These are phyloP conservation scores for Wickerhamiella brachini DNA, from an alignment of 805 yeast genomes.

Conservation along the genomic window DNA sequence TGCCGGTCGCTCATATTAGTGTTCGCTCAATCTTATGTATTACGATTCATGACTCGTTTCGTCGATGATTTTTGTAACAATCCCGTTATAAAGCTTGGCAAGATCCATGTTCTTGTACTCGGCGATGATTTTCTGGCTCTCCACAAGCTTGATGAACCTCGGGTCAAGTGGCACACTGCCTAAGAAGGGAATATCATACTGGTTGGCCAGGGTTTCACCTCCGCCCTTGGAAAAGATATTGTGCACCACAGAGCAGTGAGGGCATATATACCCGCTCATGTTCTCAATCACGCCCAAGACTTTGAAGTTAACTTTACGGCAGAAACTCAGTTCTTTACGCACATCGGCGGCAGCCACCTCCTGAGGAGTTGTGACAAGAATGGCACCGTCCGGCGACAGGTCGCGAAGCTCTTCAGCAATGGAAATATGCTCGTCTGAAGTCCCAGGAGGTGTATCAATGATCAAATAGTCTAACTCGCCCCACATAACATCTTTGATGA, in stretches of 20 bases:
- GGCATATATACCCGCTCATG: conserved; percentile 95
- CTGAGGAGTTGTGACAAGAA: conserved; percentile 94
- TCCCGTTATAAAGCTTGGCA: conserved; percentile 32
- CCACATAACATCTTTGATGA: conserved; percentile 85
- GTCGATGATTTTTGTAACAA: conserved; percentile 28
- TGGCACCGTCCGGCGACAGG: conserved; percentile 62
- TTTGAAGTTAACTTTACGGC: conserved; percentile 67
- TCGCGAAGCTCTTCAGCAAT: conserved; percentile 76
- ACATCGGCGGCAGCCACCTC: conserved; percentile 89
- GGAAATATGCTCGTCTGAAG: conserved; percentile 95
- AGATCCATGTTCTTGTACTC: conserved; percentile 24
- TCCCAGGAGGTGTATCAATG: conserved; percentile 98
- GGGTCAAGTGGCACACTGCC: conserved; percentile 95
- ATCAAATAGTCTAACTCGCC: conserved; percentile 61
- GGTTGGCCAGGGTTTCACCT: conserved; percentile 57
- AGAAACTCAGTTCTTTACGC: conserved; percentile 82
- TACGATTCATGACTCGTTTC: background rate
- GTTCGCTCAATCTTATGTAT: too few species aligned
- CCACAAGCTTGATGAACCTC: conserved; percentile 75
- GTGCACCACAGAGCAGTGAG: conserved; percentile 76
- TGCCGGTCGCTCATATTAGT: too few species aligned
- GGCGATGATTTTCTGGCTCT: conserved; percentile 34
- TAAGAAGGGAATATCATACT: conserved; percentile 48
- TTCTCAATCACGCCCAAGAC: conserved; percentile 85
- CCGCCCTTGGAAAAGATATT: conserved; percentile 91